A percentile compares a stretch with the other conserved stretches of the same genome.
phyloP scores from a whole-genome alignment of 177 flowering plant genomes.

The Vitis hybrid region DNA sequence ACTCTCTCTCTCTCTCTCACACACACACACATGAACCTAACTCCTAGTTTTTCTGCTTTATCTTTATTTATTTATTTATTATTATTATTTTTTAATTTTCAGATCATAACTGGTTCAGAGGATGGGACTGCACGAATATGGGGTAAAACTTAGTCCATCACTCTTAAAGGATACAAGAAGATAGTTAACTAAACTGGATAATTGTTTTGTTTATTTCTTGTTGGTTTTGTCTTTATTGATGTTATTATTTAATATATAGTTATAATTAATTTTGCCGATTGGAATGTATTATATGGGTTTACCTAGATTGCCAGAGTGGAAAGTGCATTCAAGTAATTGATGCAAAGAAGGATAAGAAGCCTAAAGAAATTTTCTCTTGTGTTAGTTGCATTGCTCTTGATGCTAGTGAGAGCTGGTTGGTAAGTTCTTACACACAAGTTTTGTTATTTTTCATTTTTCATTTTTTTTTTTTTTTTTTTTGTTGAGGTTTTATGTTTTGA shows the following conservation, averaged over 20 bases:
- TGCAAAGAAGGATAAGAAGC: constrained; percentile 39
- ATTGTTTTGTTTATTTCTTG: background rate
- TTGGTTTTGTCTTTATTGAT: too few species aligned
- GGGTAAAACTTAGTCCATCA: constrained; percentile 44
- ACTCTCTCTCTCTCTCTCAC: too few species aligned
- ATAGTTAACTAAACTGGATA: background rate
- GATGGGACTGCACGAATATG: constrained; percentile 93
- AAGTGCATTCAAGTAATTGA: constrained; percentile 65
- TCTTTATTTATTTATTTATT: background rate
- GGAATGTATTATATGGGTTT: constrained; percentile 15
- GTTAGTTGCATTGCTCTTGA: constrained; percentile 86
- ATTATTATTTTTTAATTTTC: constrained; percentile 18
- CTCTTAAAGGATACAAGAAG: constrained; percentile 3
- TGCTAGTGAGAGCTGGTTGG: constrained; percentile 97
- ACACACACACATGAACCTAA: too few species aligned
- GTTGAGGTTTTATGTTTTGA: too few species aligned
- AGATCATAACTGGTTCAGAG: constrained; percentile 97
- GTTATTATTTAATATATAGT: background rate
- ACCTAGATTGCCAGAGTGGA: constrained; percentile 88
- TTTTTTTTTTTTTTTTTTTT: background rate
- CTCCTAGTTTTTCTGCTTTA: background rate
- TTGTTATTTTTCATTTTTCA: background rate
- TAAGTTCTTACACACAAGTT: constrained; percentile 28
- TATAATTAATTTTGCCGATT: background rate
- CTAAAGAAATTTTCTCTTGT: constrained; percentile 46